Base-by-base conservation (phyloP, 768 basidiomycete genomes). In the Agrocybe praecox region DNA sequence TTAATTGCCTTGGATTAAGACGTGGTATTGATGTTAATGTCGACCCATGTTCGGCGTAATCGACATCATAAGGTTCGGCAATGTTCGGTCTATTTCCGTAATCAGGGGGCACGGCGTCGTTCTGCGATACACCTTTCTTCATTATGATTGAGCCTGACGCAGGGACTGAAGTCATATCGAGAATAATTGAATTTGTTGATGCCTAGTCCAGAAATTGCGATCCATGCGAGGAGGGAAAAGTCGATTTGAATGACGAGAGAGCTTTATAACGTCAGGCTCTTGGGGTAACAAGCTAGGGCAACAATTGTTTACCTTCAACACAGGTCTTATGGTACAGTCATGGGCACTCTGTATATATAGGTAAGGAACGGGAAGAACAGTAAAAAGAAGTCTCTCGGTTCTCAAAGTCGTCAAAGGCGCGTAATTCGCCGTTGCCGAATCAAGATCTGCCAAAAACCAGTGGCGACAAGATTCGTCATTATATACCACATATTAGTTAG, bases 401-500 rank as follows among this genome's bases (percentile, higher is more conserved):
- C 48, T 34, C 17, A 15, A 47, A 43, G 10, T 24, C 42, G 46
- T 40, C 51, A 57, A 57, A 42, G 45, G 50, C 45, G 50, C 51
- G 26, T 57, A 32, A 52, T 42, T 29, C 46, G 22, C 46, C 46
- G 22, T 45, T 22, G 42, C 24, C 23, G 53, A 32, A 26, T 40
- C 34, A 34, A 34, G 49, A n/a, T 32, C 22, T 23, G 47, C n/a
- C 14, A 15, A 15, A 26, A 45, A 46, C 26, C 22, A 40, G 55
- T 59, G 48, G 53, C 58, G 47, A 52, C 52, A 59, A 54, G 53
- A 62, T 33, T 50, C 61, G 61, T 29, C 61, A 59, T 62, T 57
- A 53, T 55, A 43, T 58, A 46, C 57, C 36, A 52, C 46, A 36
- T 47, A 46, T 43, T 46, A 15, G 29, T 18, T 46, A 9, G 11